Evolutionary conservation across 192 early-diverging fungal genomes (phyloP), one percentile per base, ranked within the genome.

Genomic region (Coemansia sp.): DNA sequence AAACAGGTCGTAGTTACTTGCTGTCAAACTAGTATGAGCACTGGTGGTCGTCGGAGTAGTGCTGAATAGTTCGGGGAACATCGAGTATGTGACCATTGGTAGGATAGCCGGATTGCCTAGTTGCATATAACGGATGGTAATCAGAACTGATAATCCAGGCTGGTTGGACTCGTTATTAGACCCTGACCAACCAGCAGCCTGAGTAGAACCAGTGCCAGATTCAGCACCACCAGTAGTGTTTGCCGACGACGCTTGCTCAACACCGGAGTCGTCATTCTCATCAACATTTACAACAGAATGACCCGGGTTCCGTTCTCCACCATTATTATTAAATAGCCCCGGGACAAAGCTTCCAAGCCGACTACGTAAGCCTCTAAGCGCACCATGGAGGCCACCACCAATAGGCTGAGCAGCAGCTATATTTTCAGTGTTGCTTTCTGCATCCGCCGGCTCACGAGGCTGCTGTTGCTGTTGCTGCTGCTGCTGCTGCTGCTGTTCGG

Each of bases 1-100:
- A 55, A 74, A 74, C 68, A 83, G 58, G 11, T 83, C 80, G 53
- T 83, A 83, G 69, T 78, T 74, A 58, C 57, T 74, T 9, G 64
- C 68, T 2, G 65, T 38, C 51, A 64, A n/a, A 43, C 38, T 71
- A 0, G 43, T n/a, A 17, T 36, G 20, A 34, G 35, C 20, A 5
- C 51, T 36, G 4, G 35, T 51, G 9, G 59, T 69, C 70, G 36
- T 22, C 59, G 57, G 57, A 32, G 57, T 8, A 4, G 34, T 36
- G 2, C 34, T 59, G 8, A 66, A 34, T 33, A 82, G 57, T 52
- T 83, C 80, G 9, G 80, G 75, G 34, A 83, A 78, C 64, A 83
- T 45, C 5, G 68, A 39, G 6, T 77, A 71, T 4, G 80, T 73
- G 34, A 77, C 66, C 39, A 78, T 61, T 12, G 75, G 66, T 32